Base-by-base conservation (phyloP, 2,329 filamentous ascomycete genomes). In the Tolypocladium capitatum region DNA sequence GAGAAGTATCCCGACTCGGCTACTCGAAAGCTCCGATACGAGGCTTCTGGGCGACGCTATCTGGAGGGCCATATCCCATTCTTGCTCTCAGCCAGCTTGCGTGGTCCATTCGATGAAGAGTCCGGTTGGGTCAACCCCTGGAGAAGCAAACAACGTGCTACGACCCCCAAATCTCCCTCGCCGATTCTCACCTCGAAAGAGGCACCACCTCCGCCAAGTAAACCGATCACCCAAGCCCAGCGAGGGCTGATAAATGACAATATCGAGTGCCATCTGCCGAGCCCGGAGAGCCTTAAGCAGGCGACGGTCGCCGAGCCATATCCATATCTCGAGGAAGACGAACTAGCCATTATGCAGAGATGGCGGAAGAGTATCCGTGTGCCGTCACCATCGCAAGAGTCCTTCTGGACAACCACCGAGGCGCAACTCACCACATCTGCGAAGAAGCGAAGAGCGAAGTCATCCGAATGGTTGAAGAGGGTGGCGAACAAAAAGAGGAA, bases 21-120 rank as follows among this genome's bases (percentile, higher is more conserved):
- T 31, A 61, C 68, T 3, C 70, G 75, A 58, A 71, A 70, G 27
- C 61, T 67, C 21, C 71, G 77, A 50, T 79, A 81, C 49, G 80
- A 85, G 59, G 62, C 68, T 0, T 73, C 81, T 13, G 83, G 78
- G 1, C 64, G 70, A 31, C 69, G 71, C 32, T 86, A 75, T 54
- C 64, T 85, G 34, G 63, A 69, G 7, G 83, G 83, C 0, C 64
- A 70, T 30, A 58, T 70, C 2, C 72, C 82, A 0, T 57, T 74
- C 24, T 68, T 89, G 3, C 60, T 81, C 3, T 83, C 83, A 13
- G 75, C 83, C 7, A 63, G 66, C 6, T 66, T 86, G 3, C 71
- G 66, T 50, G 83, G 83, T 0, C 83, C 83, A 0, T 83, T 86
- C 53, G 69, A 73, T 21, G 36, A 47, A 31, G 52, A 43, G 7